phyloP scores from a whole-genome alignment of 2,329 filamentous ascomycete genomes.

The Reticulascus tulasneorum region DNA sequence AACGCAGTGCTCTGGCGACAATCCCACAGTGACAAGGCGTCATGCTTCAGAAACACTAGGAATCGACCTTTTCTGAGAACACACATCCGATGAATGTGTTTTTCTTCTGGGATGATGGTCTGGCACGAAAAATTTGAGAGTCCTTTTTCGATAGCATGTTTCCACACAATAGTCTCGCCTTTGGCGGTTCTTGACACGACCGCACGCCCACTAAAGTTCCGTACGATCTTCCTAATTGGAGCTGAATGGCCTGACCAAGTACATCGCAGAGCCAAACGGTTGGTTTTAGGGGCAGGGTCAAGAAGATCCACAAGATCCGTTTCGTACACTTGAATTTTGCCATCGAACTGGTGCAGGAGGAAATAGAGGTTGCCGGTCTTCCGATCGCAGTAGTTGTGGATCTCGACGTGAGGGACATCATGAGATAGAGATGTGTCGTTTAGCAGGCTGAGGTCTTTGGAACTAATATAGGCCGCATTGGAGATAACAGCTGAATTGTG shows the following conservation, averaged over 20 bases:
- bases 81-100: slow-evolving; percentile 76
- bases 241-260: slow-evolving; percentile 82
- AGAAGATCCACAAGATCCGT: slow-evolving; percentile 76
- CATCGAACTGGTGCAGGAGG: slow-evolving; percentile 80
- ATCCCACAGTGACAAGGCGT: slow-evolving; percentile 75
- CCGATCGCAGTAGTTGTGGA: slow-evolving; percentile 68
- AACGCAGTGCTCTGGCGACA: slow-evolving; percentile 57
- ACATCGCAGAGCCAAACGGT: slow-evolving; percentile 57
- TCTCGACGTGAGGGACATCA: slow-evolving; percentile 53
- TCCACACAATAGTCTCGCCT: slow-evolving; percentile 82
- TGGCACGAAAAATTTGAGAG: slow-evolving; percentile 59
- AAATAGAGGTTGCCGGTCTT: slow-evolving; percentile 64
- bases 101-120: slow-evolving; percentile 62
- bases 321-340: slow-evolving; percentile 77
- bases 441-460: slow-evolving; percentile 45
- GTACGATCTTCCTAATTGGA: slow-evolving; percentile 78
- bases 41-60: slow-evolving; percentile 73
- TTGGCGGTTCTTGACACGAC: slow-evolving; percentile 76
- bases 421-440: slow-evolving; percentile 2
- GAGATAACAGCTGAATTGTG: slow-evolving; percentile 69
- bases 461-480: slow-evolving; percentile 76
- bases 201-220: slow-evolving; percentile 75
- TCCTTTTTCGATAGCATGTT: slow-evolving; percentile 51
- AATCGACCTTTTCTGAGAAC: slow-evolving; percentile 74
- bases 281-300: slow-evolving; percentile 61